Base-by-base conservation (phyloP, 2,329 filamentous ascomycete species). In the Exophiala viscosa region DNA sequence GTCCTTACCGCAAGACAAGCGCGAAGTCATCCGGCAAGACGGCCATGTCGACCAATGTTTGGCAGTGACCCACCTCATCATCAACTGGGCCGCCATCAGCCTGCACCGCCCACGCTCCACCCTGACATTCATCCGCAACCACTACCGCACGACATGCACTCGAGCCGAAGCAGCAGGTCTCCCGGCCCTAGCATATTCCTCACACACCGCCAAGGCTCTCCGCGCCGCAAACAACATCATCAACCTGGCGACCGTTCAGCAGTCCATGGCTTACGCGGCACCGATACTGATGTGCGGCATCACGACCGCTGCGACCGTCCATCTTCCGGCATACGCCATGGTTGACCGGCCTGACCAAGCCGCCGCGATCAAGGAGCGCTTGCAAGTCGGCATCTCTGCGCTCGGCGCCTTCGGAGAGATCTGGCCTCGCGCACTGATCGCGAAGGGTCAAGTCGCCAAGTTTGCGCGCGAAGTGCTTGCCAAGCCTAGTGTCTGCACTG, bases 271-370 rank as follows among this genome's bases (percentile, higher is more conserved):
- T 3, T 82, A 82, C 31, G 89, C 95, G 70, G 90, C 84, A 0
- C 88, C 90, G 52, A 91, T 92, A 70, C 90, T 93, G 72, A 88
- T 86, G 32, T 93, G 88, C 65, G 85, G 87, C 35, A 75, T 93
- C 45, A 88, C 88, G 1, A 75, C 92, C 48, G 87, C 86, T 14
- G 88, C 88, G 5, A 87, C 91, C 61, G 86, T 92, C 3, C 88
- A 93, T 64, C 77, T 95, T 18, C 88, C 86, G 50, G 88, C 87
- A 58, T 95, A 89, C 82, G 83, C 81, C 5, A 75, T 76, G 62
- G 74, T 72, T 44, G 65, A 85, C 75, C 48, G 45, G 1, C 54
- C 50, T 9, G 53, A 60, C 6, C 61, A 58, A 32, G 52, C 62
- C 11, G 57, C 60, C 15, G 60, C 60, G 1, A 55, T 67, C 10